Percentiles rank a stretch among this genome's conserved stretches.
Conservation (phyloP, 345 rosid species). For the Conringia planisiliqua region DNA sequence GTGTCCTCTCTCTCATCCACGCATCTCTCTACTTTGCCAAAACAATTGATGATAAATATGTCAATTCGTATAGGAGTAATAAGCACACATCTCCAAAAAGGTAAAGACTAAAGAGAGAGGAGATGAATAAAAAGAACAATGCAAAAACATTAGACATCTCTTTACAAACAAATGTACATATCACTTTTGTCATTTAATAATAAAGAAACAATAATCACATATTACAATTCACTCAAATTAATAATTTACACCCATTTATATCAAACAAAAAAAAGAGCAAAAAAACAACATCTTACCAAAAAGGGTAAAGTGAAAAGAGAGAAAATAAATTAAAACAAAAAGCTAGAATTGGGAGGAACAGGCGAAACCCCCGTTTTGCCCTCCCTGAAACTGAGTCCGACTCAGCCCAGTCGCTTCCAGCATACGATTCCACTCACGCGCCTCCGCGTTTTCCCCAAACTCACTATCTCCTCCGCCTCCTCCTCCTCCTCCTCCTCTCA, state of each 20-base stretch:
- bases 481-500: slow-evolving; percentile 44
- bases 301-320: background rate
- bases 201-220: background rate
- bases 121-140: background rate
- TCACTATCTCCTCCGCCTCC: slow-evolving; percentile 36
- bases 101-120: no score
- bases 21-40: background rate
- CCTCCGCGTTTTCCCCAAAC: slow-evolving; percentile 38
- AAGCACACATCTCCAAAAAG: no score
- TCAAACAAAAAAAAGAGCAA: background rate
- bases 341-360: slow-evolving; percentile 47
- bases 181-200: background rate
- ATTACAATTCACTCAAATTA: slow-evolving; percentile 25
- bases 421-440: slow-evolving; percentile 56
- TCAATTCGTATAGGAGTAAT: background rate
- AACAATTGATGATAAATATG: background rate
- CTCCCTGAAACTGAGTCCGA: slow-evolving; percentile 44
- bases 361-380: slow-evolving; percentile 33
- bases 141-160: background rate
- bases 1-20: background rate
- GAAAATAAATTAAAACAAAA: background rate
- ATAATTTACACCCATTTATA: slow-evolving; percentile 27
- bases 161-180: slow-evolving; percentile 2
- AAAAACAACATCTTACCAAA: slow-evolving; percentile 12
- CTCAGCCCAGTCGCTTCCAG: slow-evolving; percentile 52